Conservation (phyloP, 805 yeast species). For the Zygotorulaspora chibaensis region DNA sequence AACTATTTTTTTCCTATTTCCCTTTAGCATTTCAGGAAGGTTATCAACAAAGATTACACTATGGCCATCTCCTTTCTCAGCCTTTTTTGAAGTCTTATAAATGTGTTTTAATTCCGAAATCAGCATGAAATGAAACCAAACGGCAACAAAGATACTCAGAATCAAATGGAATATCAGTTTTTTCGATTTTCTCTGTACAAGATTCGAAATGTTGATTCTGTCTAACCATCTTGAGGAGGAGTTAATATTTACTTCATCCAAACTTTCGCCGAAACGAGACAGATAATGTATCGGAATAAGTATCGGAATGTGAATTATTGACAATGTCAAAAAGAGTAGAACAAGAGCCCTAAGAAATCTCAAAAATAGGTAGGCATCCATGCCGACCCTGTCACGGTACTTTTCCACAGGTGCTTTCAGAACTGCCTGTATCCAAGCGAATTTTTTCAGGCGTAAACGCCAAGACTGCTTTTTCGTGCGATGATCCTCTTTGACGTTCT, state of each 20-base stretch:
- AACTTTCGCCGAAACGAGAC: conserved; percentile 26
- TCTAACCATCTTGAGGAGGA: conserved; percentile 41
- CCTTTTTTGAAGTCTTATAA: conserved; percentile 44
- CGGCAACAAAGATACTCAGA: conserved; percentile 50
- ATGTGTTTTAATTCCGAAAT: conserved; percentile 47
- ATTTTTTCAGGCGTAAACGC: conserved; percentile 25
- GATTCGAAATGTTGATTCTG: conserved; percentile 63
- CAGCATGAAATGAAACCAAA: conserved; percentile 53
- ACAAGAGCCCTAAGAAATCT: conserved; percentile 54
- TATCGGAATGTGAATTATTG: conserved; percentile 52
- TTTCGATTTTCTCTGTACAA: conserved; percentile 48
- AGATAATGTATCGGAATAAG: conserved; percentile 58
- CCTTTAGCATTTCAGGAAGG: conserved; percentile 36
- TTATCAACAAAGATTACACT: conserved; percentile 43
- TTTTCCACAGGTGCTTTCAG: conserved; percentile 39
- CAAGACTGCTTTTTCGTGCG: not conserved
- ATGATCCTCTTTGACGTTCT: not conserved
- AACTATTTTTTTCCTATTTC: conserved; percentile 20
- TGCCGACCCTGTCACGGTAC: conserved; percentile 44
- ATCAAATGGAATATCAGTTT: conserved; percentile 60
- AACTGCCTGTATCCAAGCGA: conserved; percentile 53
- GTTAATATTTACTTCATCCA: conserved; percentile 1
- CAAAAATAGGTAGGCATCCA: conserved; percentile 72
- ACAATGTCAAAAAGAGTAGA: conserved; percentile 48
- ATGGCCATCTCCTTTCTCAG: conserved; percentile 26